Conservation (phyloP, 805 yeast genomes). For the Myxozyma neotropica region DNA sequence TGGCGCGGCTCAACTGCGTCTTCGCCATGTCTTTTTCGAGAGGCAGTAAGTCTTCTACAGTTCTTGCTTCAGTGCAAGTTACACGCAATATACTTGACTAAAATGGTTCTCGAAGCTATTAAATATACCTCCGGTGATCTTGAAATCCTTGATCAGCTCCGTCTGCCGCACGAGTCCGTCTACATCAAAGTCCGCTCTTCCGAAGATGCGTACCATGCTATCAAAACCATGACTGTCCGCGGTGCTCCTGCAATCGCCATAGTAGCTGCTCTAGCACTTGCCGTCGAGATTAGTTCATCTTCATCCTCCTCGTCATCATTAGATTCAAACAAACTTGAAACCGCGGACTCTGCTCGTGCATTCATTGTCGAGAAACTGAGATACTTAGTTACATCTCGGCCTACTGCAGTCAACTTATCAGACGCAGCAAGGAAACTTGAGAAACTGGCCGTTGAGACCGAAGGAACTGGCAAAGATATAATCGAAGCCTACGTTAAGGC, state of each 20-base stretch:
- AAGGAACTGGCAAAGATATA: conserved; percentile 28
- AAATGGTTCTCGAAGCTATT: conserved; percentile 33
- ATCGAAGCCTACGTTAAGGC: conserved; percentile 42
- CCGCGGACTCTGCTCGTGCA: conserved; percentile 29
- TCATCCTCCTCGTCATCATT: not conserved
- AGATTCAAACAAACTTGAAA: conserved; percentile 3
- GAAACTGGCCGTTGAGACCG: conserved; percentile 36
- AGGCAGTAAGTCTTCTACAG: too few relatives aligned
- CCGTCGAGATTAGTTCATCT: conserved; percentile 57
- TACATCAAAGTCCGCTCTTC: conserved; percentile 65
- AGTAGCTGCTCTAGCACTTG: conserved; percentile 83
- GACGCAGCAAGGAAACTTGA: conserved; percentile 67
- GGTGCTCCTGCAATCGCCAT: conserved; percentile 99
- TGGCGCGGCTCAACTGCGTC: not conserved
- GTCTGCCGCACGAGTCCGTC: conserved; percentile 75
- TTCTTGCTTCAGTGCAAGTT: too few relatives aligned
- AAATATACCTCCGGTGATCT: conserved; percentile 45
- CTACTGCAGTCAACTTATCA: conserved; percentile 91
- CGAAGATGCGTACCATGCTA: conserved; percentile 80
- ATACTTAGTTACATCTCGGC: conserved; percentile 74
- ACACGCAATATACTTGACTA: too few relatives aligned
- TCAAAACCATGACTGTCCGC: conserved; percentile 88
- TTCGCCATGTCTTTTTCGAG: too few relatives aligned
- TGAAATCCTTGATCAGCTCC: conserved; percentile 74
- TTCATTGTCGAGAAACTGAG: conserved; percentile 57